Percentiles rank a stretch among this genome's conserved stretches.
phyloP scores from a whole-genome alignment of 23 red algal species.

The Gracilaria vermiculophylla region DNA sequence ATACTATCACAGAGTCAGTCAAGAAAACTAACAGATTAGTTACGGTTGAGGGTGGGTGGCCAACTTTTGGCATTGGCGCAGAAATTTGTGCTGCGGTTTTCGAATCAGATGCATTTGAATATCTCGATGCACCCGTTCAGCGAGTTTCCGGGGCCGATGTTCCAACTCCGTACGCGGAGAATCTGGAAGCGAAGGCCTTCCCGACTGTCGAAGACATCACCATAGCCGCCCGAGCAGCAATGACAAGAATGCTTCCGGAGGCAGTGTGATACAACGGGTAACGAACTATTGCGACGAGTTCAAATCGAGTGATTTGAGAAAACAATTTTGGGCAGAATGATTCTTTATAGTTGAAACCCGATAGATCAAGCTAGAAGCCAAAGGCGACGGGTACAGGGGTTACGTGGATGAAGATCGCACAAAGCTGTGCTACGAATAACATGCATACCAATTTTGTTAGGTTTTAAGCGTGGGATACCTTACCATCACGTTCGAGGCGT shows the following conservation, averaged over 20 bases:
- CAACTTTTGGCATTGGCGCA: conserved; percentile 89
- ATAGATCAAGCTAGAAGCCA: background rate
- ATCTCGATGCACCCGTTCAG: conserved; percentile 93
- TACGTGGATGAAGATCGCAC: background rate
- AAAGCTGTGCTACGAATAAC: background rate
- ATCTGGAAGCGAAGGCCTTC: conserved; percentile 75
- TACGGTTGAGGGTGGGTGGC: conserved; percentile 97
- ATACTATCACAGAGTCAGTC: conserved; percentile 85
- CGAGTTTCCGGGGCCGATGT: conserved; percentile 92
- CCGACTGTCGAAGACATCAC: conserved; percentile 53
- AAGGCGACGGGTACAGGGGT: background rate
- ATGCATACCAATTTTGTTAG: background rate
- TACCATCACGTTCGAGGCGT: background rate
- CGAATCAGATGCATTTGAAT: conserved; percentile 94
- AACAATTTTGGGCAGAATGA: background rate
- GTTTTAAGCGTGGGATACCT: background rate
- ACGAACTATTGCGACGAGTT: background rate
- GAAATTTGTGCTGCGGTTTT: conserved; percentile 92
- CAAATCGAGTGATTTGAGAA: background rate
- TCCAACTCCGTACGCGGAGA: conserved; percentile 95
- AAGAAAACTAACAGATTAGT: conserved; percentile 91
- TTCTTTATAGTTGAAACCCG: background rate
- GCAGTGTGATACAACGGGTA: conserved; percentile 6
- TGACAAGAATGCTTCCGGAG: conserved; percentile 28
- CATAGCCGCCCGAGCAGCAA: conserved; percentile 32